These are phyloP conservation scores for Thymus mandschuricus DNA, from an alignment of 257 asterid genomes.

Conservation along the genomic window DNA sequence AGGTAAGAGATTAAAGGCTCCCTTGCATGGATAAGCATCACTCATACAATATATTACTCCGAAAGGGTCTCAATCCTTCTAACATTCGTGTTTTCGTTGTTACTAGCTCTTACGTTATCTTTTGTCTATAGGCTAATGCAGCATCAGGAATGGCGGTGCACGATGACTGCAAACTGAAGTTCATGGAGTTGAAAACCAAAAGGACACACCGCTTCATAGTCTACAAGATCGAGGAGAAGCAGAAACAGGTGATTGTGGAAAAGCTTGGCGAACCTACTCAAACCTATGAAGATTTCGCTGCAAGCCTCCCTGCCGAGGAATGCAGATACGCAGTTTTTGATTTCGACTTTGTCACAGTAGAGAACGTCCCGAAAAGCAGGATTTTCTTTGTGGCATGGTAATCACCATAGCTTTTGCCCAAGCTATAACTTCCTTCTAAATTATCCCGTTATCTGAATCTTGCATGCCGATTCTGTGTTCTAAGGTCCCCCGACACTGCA, in stretches of 20 bases:
- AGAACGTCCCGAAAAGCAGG: constrained; percentile 49
- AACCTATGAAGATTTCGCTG: constrained; percentile 45
- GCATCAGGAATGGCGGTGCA: constrained; percentile 57
- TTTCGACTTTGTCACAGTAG: constrained; percentile 42
- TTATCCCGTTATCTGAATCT: not conserved
- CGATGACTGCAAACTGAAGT: constrained; percentile 51
- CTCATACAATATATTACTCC: too few relatives aligned
- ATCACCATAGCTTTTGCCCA: not conserved
- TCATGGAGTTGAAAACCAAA: constrained; percentile 49
- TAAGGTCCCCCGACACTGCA: constrained; percentile 57
- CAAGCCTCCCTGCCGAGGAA: constrained; percentile 49
- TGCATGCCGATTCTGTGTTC: not conserved
- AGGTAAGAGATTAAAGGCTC: constrained; percentile 1
- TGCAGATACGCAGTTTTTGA: constrained; percentile 49
- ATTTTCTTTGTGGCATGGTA: constrained; percentile 55
- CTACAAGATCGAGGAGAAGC: constrained; percentile 54
- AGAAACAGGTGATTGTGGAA: constrained; percentile 48
- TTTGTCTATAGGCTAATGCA: constrained; percentile 40
- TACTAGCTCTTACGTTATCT: not conserved
- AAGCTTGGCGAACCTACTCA: constrained; percentile 46
- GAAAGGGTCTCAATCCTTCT: not conserved
- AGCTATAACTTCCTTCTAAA: not conserved
- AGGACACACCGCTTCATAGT: constrained; percentile 48
- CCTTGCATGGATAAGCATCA: not conserved
- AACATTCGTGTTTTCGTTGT: not conserved